These are phyloP conservation scores for Monosporascus cannonballus DNA, from an alignment of 2,329 filamentous ascomycete species.

Conservation along the genomic window DNA sequence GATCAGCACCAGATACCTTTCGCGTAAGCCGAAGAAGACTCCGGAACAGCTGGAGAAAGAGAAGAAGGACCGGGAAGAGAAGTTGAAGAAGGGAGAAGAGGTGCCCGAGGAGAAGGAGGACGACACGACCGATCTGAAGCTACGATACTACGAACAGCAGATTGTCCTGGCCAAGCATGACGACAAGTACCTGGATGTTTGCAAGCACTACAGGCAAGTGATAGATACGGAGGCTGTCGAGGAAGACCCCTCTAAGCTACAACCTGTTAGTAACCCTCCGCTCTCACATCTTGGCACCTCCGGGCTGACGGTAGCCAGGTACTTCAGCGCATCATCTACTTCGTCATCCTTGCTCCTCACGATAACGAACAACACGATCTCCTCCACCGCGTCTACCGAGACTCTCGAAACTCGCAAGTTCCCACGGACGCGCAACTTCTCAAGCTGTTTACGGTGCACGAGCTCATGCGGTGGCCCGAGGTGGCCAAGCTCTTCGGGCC, in stretches of 20 bases:
- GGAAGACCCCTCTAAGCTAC: conserved; percentile 78
- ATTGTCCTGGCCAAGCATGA: conserved; percentile 95
- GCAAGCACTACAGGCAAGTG: conserved; percentile 97
- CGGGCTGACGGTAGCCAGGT: conserved; percentile 45
- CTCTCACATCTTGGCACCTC: neutral
- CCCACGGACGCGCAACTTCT: conserved; percentile 77
- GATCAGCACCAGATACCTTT: conserved; percentile 90
- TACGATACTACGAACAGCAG: conserved; percentile 95
- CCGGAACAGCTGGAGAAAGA: conserved; percentile 86
- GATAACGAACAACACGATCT: conserved; percentile 99
- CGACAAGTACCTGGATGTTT: conserved; percentile 92
- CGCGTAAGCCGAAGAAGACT: conserved; percentile 86
- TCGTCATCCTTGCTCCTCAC: conserved; percentile 90
- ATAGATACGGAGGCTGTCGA: conserved; percentile 94
- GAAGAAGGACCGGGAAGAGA: conserved; percentile 80
- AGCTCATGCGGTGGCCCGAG: conserved; percentile 97
- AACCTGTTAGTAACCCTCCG: conserved; percentile 57
- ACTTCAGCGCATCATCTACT: conserved; percentile 94
- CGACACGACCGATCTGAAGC: conserved; percentile 92
- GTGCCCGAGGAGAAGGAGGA: conserved; percentile 73
- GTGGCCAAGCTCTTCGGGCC: conserved; percentile 84
- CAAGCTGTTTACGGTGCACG: conserved; percentile 89
- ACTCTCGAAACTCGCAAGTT: conserved; percentile 73
- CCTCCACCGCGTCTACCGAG: conserved; percentile 84
- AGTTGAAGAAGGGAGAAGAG: conserved; percentile 72